Percentiles rank a stretch among this genome's conserved stretches.
Conservation (phyloP, 371 early-diverging fungal genomes). For the Mucor mucedo region DNA sequence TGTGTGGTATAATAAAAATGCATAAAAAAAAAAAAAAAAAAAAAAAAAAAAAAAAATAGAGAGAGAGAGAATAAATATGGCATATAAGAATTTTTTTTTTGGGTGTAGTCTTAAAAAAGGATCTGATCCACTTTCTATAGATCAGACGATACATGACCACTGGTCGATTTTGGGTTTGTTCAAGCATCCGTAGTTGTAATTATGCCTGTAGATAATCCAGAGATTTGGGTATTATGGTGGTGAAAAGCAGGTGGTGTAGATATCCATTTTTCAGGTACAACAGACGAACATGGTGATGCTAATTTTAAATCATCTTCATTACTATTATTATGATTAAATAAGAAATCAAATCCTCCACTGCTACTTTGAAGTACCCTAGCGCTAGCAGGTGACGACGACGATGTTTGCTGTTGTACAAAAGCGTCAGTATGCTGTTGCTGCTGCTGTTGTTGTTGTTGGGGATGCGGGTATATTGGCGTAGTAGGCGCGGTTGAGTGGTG, state of each 20-base stretch:
- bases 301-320: background rate
- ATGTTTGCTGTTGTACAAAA: background rate
- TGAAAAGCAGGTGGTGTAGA: conserved; percentile 3
- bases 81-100: background rate
- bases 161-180: background rate
- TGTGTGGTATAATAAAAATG: no score
- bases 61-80: background rate
- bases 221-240: conserved; percentile 2
- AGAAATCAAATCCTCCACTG: background rate
- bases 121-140: background rate
- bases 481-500: conserved; percentile 5
- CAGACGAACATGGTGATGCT: background rate
- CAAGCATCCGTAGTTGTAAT: background rate
- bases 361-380: background rate
- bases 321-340: background rate
- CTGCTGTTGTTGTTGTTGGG: background rate
- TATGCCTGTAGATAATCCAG: conserved; percentile 6
- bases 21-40: background rate
- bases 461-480: conserved; percentile 7
- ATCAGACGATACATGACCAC: background rate
- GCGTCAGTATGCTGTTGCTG: background rate
- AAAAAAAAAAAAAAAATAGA: background rate
- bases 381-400: background rate
- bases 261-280: conserved; percentile 14
- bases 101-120: background rate